Evolutionary conservation across 257 asterid genomes (phyloP).

Genomic region (Coffea canephora): DNA sequence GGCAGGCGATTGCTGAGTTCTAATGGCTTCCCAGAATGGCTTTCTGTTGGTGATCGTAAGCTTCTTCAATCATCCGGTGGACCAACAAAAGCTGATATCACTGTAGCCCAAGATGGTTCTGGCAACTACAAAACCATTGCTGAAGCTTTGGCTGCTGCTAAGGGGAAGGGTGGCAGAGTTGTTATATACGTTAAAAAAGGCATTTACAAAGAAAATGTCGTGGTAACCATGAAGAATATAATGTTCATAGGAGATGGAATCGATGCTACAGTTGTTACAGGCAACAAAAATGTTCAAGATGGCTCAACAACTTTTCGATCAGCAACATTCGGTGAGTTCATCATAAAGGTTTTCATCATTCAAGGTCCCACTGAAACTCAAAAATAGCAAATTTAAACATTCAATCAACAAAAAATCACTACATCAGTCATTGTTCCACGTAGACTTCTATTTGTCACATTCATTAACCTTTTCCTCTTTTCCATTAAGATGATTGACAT

Average conservation of each 20-base stretch:
- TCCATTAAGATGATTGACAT: not conserved
- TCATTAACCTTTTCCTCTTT: not conserved
- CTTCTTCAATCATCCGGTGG: slow-evolving; percentile 32
- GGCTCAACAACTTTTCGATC: slow-evolving; percentile 63
- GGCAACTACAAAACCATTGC: slow-evolving; percentile 50
- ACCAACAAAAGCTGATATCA: slow-evolving; percentile 29
- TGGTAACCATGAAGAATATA: slow-evolving; percentile 49
- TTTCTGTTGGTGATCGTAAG: slow-evolving; percentile 35
- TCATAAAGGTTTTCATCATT: not conserved
- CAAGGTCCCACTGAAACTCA: not conserved
- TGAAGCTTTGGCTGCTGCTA: slow-evolving; percentile 42
- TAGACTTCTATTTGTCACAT: not conserved
- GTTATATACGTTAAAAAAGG: slow-evolving; percentile 66
- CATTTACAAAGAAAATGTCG: slow-evolving; percentile 55
- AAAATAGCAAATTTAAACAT: not conserved
- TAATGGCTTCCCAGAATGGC: slow-evolving; percentile 44
- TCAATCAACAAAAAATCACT: not conserved
- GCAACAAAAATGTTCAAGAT: slow-evolving; percentile 39
- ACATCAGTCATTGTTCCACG: not conserved
- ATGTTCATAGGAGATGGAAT: slow-evolving; percentile 74
- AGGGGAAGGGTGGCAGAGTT: slow-evolving; percentile 37
- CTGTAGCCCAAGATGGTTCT: slow-evolving; percentile 71
- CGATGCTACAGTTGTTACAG: slow-evolving; percentile 55
- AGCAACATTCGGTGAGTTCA: slow-evolving; percentile 67
- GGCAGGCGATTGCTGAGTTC: slow-evolving; percentile 24